These are phyloP conservation scores for Thielaviopsis populi DNA, from an alignment of 2,329 filamentous ascomycete genomes.

Conservation along the genomic window DNA sequence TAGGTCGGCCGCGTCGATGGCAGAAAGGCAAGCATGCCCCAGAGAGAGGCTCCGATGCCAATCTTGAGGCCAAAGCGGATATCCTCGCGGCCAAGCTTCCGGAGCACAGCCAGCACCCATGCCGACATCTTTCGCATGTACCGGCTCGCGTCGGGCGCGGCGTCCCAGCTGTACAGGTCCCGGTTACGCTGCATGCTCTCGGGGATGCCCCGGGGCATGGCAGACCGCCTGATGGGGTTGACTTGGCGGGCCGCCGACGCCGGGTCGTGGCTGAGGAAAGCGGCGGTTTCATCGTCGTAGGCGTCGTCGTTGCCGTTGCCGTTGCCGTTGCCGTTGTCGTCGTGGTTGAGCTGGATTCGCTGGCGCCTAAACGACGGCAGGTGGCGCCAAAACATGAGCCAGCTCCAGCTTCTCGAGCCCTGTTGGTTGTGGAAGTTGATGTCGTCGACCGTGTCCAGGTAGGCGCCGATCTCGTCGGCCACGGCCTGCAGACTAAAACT, in stretches of 20 bases:
- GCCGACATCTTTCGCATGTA: conserved; percentile 33
- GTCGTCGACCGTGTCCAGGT: conserved; percentile 72
- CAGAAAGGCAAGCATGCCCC: conserved; percentile 79
- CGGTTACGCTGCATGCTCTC: conserved; percentile 36
- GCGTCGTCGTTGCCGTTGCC: too few species aligned
- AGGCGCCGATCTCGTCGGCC: conserved; percentile 73
- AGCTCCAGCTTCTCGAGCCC: conserved; percentile 62
- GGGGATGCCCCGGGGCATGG: conserved; percentile 41
- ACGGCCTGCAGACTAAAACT: conserved; percentile 84
- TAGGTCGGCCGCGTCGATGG: conserved; percentile 65
- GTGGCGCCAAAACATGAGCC: conserved; percentile 62
- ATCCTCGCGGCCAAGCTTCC: conserved; percentile 39
- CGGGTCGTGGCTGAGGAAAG: conserved; percentile 11
- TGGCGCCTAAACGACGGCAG: conserved; percentile 18
- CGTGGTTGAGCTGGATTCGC: conserved; percentile 10
- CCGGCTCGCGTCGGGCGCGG: conserved; percentile 33
- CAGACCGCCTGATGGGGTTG: conserved; percentile 20
- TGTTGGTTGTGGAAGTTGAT: conserved; percentile 27
- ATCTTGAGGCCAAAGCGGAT: conserved; percentile 80
- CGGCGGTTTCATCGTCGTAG: conserved; percentile 10
- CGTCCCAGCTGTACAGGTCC: conserved; percentile 42
- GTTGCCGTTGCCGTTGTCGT: too few species aligned
- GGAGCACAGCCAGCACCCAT: conserved; percentile 30
- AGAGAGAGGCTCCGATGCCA: conserved; percentile 74
- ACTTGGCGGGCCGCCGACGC: conserved; percentile 9